Base-by-base conservation (phyloP, 768 basidiomycete species). In the Hydnum rufescens region DNA sequence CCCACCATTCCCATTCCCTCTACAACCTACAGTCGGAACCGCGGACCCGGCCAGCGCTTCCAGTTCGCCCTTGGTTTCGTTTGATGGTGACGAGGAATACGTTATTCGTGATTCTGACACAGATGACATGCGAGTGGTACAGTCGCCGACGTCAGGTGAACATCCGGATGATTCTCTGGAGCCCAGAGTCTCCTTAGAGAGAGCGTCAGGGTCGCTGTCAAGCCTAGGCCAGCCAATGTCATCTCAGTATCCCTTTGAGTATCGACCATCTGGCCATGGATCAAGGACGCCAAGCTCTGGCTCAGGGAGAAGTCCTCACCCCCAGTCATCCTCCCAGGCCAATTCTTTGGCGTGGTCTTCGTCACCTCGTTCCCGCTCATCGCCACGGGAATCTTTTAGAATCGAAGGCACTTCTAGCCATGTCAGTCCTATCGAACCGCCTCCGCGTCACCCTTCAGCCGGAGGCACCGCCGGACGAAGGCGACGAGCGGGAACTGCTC, bases 221-320 rank as follows among this genome's bases (percentile, higher is more conserved):
- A 83, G 80, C 55, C 73, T 89, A 3, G 86, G 86, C 2, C 78
- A 81, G 23, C 85, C 83, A 1, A 70, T 88, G 51, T 64, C 55
- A 16, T 26, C 52, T 16, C 31, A 32, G 4, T 54, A 57, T 18
- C 56, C 34, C 13, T 51, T 52, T 49, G 57, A 53, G 22, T 43
- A 19, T 36, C 42, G 52, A 6, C 29, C 51, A 1, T 6, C 31
- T 18, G 52, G 42, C 55, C 5, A 53, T 49, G 4, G n/a, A 18
- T 28, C 23, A 25, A 8, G 13, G 22, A 18, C 48, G 5, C 23
- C 52, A 18, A 5, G n/a, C 6, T 30, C 43, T 18, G 22, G 13
- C 26, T 51, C 52, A 42, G 29, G 31, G 4, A n/a, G 32, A 13
- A 19, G 18, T 51, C 31, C 6, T 22, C 29, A 39, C 19, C 34